These are phyloP conservation scores for Epicoccum sorghinum DNA, from an alignment of 2,329 filamentous ascomycete species.

Conservation along the genomic window DNA sequence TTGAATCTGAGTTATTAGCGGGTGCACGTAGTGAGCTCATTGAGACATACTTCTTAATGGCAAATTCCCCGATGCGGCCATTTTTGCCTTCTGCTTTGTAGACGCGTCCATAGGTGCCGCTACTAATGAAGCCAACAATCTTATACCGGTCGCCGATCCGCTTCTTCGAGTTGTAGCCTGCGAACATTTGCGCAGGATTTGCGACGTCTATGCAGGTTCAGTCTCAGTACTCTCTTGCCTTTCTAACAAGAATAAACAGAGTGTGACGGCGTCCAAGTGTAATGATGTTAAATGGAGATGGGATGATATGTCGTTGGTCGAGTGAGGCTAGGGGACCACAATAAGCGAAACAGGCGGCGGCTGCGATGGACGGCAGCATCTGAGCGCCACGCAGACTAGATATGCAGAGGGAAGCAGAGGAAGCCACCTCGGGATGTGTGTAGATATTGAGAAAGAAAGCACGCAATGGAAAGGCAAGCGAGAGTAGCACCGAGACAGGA, in stretches of 20 bases:
- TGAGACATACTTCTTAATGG: conserved; percentile 85
- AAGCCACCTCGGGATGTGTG: too few relatives aligned
- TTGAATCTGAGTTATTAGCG: conserved; percentile 68
- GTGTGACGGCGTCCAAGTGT: conserved; percentile 8
- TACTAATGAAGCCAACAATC: conserved; percentile 97
- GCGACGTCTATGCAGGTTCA: conserved; percentile 26
- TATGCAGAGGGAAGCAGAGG: neutral
- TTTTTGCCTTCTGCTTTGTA: conserved; percentile 89
- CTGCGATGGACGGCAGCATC: conserved; percentile 21
- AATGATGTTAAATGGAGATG: conserved; percentile 3
- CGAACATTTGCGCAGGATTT: conserved; percentile 45
- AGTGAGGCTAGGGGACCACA: conserved; percentile 20
- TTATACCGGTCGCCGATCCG: conserved; percentile 92
- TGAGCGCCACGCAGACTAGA: conserved; percentile 7
- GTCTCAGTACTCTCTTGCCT: conserved; percentile 5
- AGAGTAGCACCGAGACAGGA: conserved; percentile 11
- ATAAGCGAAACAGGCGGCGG: conserved; percentile 22
- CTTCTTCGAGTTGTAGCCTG: conserved; percentile 72
- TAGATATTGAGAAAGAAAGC: too few relatives aligned
- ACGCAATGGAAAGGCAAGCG: conserved; percentile 4
- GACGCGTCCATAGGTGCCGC: conserved; percentile 95
- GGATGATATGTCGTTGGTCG: conserved; percentile 10
- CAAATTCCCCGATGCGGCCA: conserved; percentile 80
- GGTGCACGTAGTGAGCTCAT: neutral
- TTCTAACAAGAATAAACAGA: neutral